Conservation (phyloP, 345 rosid species). For the Draba incana region DNA sequence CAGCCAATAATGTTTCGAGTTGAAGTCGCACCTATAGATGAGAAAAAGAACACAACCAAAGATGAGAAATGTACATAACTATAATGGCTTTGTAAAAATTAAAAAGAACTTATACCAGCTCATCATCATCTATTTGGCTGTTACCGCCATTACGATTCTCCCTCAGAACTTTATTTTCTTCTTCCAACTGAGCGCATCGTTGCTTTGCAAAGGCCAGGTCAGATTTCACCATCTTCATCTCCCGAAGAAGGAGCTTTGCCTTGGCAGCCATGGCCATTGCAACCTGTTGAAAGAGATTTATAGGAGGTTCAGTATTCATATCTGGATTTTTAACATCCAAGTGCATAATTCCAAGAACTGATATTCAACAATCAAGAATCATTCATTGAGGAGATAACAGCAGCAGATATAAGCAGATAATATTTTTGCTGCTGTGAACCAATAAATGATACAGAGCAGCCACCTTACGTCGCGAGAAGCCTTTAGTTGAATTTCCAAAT, state of each 20-base stretch:
- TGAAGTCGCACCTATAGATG: constrained; percentile 70
- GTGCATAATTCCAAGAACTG: not conserved
- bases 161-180: constrained; percentile 73
- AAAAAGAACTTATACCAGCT: constrained; percentile 59
- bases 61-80: constrained; percentile 13
- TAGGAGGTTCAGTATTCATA: constrained; percentile 3
- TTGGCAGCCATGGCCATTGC: constrained; percentile 99
- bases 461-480: constrained; percentile 99
- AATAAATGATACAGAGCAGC: constrained; percentile 60
- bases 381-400: constrained; percentile 11
- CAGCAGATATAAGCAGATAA: constrained; percentile 3
- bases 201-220: constrained; percentile 91
- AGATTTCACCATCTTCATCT: constrained; percentile 90
- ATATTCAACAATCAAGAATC: not conserved
- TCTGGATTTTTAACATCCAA: not conserved
- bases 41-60: not conserved
- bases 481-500: constrained; percentile 90
- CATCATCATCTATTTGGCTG: constrained; percentile 70
- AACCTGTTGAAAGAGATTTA: constrained; percentile 58
- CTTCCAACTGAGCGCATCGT: constrained; percentile 92
- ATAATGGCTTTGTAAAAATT: not conserved
- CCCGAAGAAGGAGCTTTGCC: constrained; percentile 95
- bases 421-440: constrained; percentile 27
- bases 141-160: constrained; percentile 65
- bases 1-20: constrained; percentile 84